A percentile compares a stretch with the other conserved stretches of the same genome.
These are phyloP conservation scores for Tephrocybe rancida DNA, from an alignment of 768 basidiomycete genomes.

Conservation along the genomic window DNA sequence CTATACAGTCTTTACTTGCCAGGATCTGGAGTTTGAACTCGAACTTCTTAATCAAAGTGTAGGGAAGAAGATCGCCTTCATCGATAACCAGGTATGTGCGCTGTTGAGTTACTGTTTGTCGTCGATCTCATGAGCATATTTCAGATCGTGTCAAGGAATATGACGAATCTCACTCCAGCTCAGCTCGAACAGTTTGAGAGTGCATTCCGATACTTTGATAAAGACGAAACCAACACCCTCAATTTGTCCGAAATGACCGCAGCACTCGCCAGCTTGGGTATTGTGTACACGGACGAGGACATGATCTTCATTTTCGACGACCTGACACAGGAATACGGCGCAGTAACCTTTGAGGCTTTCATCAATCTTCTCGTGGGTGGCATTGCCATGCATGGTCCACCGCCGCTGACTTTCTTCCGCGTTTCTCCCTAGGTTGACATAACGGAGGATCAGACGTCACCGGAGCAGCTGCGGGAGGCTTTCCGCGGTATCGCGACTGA, in stretches of 20 bases:
- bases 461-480: conserved; percentile 88
- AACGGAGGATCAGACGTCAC: conserved; percentile 92
- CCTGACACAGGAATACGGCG: conserved; percentile 79
- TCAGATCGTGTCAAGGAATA: conserved; percentile 91
- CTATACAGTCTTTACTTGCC: conserved; percentile 86
- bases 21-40: conserved; percentile 90
- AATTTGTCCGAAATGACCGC: conserved; percentile 87
- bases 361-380: conserved; percentile 82
- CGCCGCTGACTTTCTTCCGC: neutral
- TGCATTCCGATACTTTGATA: conserved; percentile 97
- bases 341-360: conserved; percentile 91
- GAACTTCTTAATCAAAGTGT: conserved; percentile 81
- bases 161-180: conserved; percentile 93
- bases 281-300: conserved; percentile 92
- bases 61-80: conserved; percentile 90
- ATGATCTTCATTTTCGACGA: conserved; percentile 83
- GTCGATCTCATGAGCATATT: conserved; percentile 7
- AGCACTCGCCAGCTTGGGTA: conserved; percentile 91
- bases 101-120: neutral
- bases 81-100: conserved; percentile 85
- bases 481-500: conserved; percentile 91
- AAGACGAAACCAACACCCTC: conserved; percentile 89
- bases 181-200: conserved; percentile 96
- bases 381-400: neutral
- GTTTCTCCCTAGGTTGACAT: conserved; percentile 77